phyloP scores from a whole-genome alignment of 108 stramenopile species.

The Aurantiochytrium sp. region DNA sequence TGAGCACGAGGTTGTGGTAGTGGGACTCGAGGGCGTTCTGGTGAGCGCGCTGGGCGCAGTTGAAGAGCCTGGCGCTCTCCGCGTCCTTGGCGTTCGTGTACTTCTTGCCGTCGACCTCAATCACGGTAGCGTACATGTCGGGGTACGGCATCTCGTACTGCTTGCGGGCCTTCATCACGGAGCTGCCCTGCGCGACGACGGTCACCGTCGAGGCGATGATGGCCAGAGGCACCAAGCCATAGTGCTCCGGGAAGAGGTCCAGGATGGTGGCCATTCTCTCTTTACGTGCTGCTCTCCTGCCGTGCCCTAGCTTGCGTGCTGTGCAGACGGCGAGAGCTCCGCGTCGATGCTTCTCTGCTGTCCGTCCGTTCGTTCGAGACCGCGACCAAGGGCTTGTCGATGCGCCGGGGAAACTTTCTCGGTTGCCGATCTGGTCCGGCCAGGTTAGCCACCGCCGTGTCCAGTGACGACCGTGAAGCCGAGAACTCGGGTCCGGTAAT shows the following conservation, averaged over 20 bases:
- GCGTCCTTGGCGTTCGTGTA: constrained; percentile 25
- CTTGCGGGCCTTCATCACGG: constrained; percentile 7
- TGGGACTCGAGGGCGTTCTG: constrained; percentile 6
- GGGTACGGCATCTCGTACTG: background rate
- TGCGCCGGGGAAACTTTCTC: no score
- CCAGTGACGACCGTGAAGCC: no score
- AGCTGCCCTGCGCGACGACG: background rate
- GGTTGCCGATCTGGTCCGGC: no score
- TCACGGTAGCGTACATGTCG: background rate
- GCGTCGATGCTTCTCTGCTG: no score
- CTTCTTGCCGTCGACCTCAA: background rate
- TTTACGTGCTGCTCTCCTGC: background rate
- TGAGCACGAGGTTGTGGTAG: constrained; percentile 3
- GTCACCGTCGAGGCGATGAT: background rate
- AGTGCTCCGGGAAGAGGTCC: background rate
- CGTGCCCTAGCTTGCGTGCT: background rate
- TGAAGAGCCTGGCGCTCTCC: background rate
- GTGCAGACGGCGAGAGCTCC: no score
- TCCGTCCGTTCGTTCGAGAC: no score
- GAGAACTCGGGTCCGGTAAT: no score
- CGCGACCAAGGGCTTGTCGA: no score
- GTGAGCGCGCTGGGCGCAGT: constrained; percentile 2
- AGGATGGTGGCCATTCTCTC: background rate
- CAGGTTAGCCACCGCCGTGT: no score
- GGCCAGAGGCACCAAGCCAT: background rate